Conservation (phyloP, 306 rosid species). For the Lathyrus tuberosus region DNA sequence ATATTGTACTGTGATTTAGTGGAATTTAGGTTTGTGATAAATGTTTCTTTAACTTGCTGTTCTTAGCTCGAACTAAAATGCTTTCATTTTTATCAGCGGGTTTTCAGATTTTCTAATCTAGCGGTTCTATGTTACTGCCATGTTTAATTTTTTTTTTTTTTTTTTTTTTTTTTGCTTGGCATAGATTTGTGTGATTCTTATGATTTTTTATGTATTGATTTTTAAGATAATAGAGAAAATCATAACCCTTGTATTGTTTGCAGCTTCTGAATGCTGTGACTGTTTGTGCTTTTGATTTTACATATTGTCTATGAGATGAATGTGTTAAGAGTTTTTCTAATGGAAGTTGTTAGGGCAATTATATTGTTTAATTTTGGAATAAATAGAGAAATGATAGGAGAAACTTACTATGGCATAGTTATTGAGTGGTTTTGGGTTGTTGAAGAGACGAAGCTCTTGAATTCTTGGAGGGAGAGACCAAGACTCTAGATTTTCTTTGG, state of each 20-base stretch:
- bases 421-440: no score
- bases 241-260: constrained; percentile 17
- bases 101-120: neutral
- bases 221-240: neutral
- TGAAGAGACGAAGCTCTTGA: no score
- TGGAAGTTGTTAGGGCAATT: no score
- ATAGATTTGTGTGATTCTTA: neutral
- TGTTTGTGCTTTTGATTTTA: constrained; percentile 17
- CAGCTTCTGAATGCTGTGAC: constrained; percentile 27
- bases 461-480: no score
- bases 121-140: neutral
- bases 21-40: constrained; percentile 12
- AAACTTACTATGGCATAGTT: no score
- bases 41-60: neutral
- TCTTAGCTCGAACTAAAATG: neutral
- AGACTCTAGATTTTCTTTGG: no score
- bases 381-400: no score
- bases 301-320: neutral
- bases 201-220: constrained; percentile 18
- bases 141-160: neutral
- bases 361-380: no score
- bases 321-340: no score
- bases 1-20: constrained; percentile 1
- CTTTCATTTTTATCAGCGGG: neutral
- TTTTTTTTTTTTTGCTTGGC: constrained; percentile 7